Evolutionary conservation across 1,284 basidiomycete genomes (phyloP), one percentile per base, ranked within the genome.

Genomic region (Tremellales sp.): DNA sequence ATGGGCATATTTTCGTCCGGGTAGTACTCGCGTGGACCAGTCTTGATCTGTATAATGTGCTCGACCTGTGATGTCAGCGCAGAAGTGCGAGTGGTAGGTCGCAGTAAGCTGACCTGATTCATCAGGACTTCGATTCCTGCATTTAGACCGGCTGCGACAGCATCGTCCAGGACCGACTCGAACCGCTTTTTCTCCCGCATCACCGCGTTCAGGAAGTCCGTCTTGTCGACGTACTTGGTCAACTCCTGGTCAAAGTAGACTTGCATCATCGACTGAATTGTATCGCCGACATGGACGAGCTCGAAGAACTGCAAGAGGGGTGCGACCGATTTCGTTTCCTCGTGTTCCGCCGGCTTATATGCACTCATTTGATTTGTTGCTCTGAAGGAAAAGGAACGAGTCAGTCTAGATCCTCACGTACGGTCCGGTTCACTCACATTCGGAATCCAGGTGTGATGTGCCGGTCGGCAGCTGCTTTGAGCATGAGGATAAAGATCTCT

Each of bases 241-340:
- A 97, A 77, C 65, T 96, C 93, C 67, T 93, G 93, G 65, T 97
- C 92, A 66, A 93, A 98, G 73, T 94, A 98, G 1, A 97, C 94
- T 61, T 97, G 90, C 2, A 96, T 84, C 84, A 98, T 96, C 24
- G 87, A 89, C 74, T 93, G 89, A 45, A 98, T 97, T 17, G 90
- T 98, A 70, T 98, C 94, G 0, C 91, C 96, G 15, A 97, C 80
- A 75, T 98, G 94, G 0, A 96, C 93, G 15, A 98, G 79, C 76
- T 97, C 94, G 61, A 98, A 97, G 75, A 98, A 98, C 72, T 97
- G 92, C 40, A 97, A 77, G 1, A 98, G 75, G 0, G 94, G 92
- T 0, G 91, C 89, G 1, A 97, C 91, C 50, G 82, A 84, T 23
- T 81, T 82, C 15, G 82, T 85, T 47, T 82, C 82, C 47, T 84